Percentiles rank a stretch among this genome's conserved stretches.
Conservation (phyloP, 768 basidiomycete species). For the Chiua virens region DNA sequence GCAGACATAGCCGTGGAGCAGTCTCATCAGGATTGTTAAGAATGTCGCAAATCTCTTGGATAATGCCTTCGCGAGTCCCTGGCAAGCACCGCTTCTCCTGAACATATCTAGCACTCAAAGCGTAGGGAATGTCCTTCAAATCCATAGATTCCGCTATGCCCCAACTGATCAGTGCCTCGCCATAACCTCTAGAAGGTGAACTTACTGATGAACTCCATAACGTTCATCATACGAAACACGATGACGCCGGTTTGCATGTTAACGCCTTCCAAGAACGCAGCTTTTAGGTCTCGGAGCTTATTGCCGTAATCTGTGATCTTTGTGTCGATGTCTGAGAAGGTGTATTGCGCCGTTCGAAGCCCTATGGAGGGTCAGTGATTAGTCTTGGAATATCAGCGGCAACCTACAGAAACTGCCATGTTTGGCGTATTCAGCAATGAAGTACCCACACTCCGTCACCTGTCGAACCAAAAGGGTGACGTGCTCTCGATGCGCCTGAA, state of each 20-base stretch:
- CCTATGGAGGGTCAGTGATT: constrained; percentile 6
- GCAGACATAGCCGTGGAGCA: constrained; percentile 25
- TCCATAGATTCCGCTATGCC: constrained; percentile 14
- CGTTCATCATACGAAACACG: constrained; percentile 23
- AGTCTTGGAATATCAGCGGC: not conserved
- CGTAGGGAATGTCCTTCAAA: constrained; percentile 22
- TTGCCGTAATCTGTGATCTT: constrained; percentile 20
- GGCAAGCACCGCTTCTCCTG: constrained; percentile 19
- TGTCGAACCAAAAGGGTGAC: constrained; percentile 17
- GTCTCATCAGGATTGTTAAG: constrained; percentile 10
- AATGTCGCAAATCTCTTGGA: constrained; percentile 17
- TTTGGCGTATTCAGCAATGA: constrained; percentile 22
- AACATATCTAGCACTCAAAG: constrained; percentile 21
- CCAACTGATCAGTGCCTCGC: not conserved
- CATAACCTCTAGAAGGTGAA: not conserved
- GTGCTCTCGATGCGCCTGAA: constrained; percentile 5
- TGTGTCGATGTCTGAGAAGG: constrained; percentile 15
- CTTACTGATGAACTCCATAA: constrained; percentile 6
- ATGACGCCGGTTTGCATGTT: constrained; percentile 12
- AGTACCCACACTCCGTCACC: constrained; percentile 25
- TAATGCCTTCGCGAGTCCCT: constrained; percentile 19
- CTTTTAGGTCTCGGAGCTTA: constrained; percentile 18
- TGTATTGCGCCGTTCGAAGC: constrained; percentile 16
- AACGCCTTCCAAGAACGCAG: constrained; percentile 16
- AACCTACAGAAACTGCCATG: constrained; percentile 17